A percentile compares a stretch with the other conserved stretches of the same genome.
Evolutionary conservation across 768 basidiomycete species (phyloP).

Genomic region (Boletus rex-veris): DNA sequence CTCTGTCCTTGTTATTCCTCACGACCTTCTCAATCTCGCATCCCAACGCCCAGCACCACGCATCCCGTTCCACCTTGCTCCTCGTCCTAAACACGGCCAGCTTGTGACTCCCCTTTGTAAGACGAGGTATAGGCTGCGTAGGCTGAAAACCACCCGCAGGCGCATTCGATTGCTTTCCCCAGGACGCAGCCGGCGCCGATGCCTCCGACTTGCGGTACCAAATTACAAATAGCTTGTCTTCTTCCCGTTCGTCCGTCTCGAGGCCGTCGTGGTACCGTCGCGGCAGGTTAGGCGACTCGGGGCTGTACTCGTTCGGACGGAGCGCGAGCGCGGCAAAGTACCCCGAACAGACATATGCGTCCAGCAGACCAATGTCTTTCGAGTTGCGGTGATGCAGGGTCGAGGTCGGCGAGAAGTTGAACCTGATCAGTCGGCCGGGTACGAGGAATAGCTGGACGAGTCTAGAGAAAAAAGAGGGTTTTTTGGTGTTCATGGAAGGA

Average conservation of each 20-base stretch:
- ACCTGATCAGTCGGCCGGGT: slow-evolving; percentile 71
- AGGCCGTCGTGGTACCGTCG: slow-evolving; percentile 88
- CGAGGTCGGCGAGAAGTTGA: slow-evolving; percentile 56
- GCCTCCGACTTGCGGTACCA: slow-evolving; percentile 52
- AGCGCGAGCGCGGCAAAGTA: slow-evolving; percentile 69
- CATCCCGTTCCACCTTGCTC: slow-evolving; percentile 84
- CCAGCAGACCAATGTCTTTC: slow-evolving; percentile 58
- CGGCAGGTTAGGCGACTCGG: slow-evolving; percentile 49
- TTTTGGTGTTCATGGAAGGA: neutral
- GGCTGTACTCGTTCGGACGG: slow-evolving; percentile 59
- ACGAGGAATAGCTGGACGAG: slow-evolving; percentile 72
- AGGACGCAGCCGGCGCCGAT: neutral
- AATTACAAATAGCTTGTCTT: slow-evolving; percentile 84
- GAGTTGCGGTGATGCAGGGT: slow-evolving; percentile 54
- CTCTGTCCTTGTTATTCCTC: slow-evolving; percentile 58
- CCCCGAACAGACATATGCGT: slow-evolving; percentile 86
- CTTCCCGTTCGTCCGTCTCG: slow-evolving; percentile 81
- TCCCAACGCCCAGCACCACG: slow-evolving; percentile 94
- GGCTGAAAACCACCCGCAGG: slow-evolving; percentile 15
- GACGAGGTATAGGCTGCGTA: slow-evolving; percentile 39
- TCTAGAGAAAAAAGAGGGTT: slow-evolving; percentile 32
- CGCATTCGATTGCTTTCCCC: slow-evolving; percentile 15
- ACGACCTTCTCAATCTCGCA: slow-evolving; percentile 83
- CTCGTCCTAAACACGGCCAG: slow-evolving; percentile 66
- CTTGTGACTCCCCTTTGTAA: slow-evolving; percentile 55